Conservation (phyloP, 2,329 filamentous ascomycete species). For the Colletotrichum magnum region DNA sequence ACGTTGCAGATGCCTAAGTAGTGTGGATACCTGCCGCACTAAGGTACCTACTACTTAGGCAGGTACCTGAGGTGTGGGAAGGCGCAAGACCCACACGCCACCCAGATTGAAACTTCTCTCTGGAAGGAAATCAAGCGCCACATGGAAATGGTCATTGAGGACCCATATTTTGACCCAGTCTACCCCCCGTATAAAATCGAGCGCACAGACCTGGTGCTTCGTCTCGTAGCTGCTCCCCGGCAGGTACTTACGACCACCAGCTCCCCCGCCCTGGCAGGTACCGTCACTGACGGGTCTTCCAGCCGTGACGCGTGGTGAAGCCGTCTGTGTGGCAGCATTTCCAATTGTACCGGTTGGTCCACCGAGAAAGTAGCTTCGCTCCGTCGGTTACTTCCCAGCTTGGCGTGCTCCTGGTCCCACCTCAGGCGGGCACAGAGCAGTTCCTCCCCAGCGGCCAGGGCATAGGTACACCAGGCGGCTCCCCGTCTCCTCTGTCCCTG, state of each 20-base stretch:
- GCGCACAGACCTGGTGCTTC: conserved; percentile 33
- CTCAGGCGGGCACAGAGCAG: conserved; percentile 30
- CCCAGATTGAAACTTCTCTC: conserved; percentile 32
- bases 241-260: conserved; percentile 5
- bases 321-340: conserved; percentile 1
- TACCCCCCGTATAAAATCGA: conserved; percentile 6
- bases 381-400: conserved; percentile 32
- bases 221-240: conserved; percentile 12
- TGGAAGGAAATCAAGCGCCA: conserved; percentile 34
- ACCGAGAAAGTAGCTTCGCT: conserved; percentile 5
- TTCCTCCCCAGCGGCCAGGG: conserved; percentile 31
- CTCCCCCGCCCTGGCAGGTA: conserved; percentile 6
- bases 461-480: conserved; percentile 30
- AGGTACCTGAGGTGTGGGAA: background rate
- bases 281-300: background rate
- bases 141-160: conserved; percentile 27
- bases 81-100: conserved; percentile 11
- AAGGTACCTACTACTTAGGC: background rate
- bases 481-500: conserved; percentile 27
- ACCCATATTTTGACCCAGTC: conserved; percentile 26
- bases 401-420: conserved; percentile 29
- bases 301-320: background rate
- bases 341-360: conserved; percentile 2
- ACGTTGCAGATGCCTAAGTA: too few species aligned
- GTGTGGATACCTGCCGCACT: background rate